These are phyloP conservation scores for Fomitopsis betulina DNA, from an alignment of 1,284 basidiomycete genomes.

Conservation along the genomic window DNA sequence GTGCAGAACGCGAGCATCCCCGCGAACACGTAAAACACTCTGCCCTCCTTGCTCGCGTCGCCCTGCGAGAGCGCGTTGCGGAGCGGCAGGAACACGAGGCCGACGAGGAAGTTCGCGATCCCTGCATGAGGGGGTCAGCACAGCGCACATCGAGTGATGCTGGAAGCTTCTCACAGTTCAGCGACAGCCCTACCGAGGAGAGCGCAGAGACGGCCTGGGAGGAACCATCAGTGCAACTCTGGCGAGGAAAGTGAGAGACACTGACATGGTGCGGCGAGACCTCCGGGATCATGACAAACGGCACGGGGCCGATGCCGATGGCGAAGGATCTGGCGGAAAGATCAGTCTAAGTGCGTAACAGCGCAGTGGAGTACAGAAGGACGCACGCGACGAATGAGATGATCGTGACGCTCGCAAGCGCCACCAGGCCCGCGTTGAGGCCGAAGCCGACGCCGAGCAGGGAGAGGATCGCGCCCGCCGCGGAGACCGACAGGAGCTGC, in stretches of 20 bases:
- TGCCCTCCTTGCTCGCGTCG: constrained; percentile 64
- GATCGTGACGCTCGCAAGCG: constrained; percentile 73
- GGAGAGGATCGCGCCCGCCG: constrained; percentile 60
- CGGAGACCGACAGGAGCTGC: constrained; percentile 52
- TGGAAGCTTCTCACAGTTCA: constrained; percentile 62
- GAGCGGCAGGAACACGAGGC: constrained; percentile 78
- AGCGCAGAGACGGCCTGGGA: constrained; percentile 77
- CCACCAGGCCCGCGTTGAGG: constrained; percentile 55
- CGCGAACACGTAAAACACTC: constrained; percentile 80
- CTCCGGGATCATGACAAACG: constrained; percentile 92
- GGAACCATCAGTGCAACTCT: constrained; percentile 3
- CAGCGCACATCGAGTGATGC: background rate
- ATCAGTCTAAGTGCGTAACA: background rate
- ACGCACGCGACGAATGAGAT: constrained; percentile 79
- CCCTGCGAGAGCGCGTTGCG: constrained; percentile 68
- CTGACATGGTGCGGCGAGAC: constrained; percentile 76
- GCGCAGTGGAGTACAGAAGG: background rate
- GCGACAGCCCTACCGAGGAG: constrained; percentile 76
- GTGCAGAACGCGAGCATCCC: constrained; percentile 25
- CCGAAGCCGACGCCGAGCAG: constrained; percentile 70
- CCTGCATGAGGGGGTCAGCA: constrained; percentile 39
- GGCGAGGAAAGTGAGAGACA: constrained; percentile 5
- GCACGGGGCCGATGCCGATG: constrained; percentile 86
- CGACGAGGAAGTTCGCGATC: constrained; percentile 81
- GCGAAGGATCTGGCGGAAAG: constrained; percentile 67